phyloP scores from a whole-genome alignment of 305 asterid genomes.

The Ilex paraguariensis region DNA sequence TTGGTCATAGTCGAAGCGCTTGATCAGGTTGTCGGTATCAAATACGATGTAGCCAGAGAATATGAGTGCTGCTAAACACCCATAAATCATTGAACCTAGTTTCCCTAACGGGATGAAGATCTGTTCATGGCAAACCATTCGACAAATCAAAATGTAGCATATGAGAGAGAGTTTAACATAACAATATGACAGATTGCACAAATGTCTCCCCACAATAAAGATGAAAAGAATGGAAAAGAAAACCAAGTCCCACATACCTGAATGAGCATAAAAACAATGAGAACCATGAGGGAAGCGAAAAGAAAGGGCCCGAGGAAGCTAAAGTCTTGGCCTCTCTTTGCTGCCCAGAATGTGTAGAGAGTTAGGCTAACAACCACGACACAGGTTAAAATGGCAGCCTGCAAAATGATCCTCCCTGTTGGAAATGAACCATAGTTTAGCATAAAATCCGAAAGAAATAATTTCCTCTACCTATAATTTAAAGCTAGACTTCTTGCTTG shows the following conservation, averaged over 20 bases:
- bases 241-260: constrained; percentile 31
- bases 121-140: constrained; percentile 16
- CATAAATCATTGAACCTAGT: constrained; percentile 29
- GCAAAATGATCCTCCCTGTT: constrained; percentile 43
- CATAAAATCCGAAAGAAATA: too few species aligned
- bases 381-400: constrained; percentile 58
- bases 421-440: neutral
- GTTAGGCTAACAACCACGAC: constrained; percentile 45
- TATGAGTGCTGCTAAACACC: constrained; percentile 48
- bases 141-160: neutral
- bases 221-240: neutral
- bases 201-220: too few species aligned
- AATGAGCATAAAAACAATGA: constrained; percentile 41
- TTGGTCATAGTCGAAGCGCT: constrained; percentile 51
- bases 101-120: constrained; percentile 40
- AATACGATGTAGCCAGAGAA: constrained; percentile 60
- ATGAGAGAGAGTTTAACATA: too few species aligned
- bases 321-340: constrained; percentile 58
- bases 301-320: constrained; percentile 64
- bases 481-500: too few species aligned
- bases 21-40: constrained; percentile 59
- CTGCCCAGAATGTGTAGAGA: constrained; percentile 59
- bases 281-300: constrained; percentile 42
- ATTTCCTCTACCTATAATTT: too few species aligned
- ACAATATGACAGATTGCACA: too few species aligned